These are phyloP conservation scores for Leptographium wingfieldii DNA, from an alignment of 2,329 filamentous ascomycete species.

Conservation along the genomic window DNA sequence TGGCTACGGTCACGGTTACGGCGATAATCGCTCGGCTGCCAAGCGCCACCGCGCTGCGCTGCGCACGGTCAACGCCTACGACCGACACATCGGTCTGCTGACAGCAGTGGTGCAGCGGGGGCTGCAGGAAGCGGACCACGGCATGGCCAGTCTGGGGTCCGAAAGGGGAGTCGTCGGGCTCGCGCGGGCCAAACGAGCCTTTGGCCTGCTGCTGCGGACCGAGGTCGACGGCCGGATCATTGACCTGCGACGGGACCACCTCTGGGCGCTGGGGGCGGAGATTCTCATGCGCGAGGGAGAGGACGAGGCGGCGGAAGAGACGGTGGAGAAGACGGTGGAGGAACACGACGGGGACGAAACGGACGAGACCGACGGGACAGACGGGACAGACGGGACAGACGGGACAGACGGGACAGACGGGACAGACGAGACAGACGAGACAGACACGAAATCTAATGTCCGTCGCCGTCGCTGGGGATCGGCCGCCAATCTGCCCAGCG, in stretches of 20 bases:
- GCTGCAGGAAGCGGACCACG: slow-evolving; percentile 33
- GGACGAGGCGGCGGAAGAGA: slow-evolving; percentile 7
- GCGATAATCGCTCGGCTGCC: background rate
- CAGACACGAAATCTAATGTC: background rate
- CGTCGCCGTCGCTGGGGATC: slow-evolving; percentile 26
- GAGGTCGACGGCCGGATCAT: slow-evolving; percentile 38
- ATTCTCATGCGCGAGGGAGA: slow-evolving; percentile 56
- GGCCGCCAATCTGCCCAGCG: slow-evolving; percentile 30
- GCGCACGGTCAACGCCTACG: slow-evolving; percentile 12
- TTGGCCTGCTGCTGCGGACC: slow-evolving; percentile 56
- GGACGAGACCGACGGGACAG: no score
- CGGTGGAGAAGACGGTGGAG: background rate
- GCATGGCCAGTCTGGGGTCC: background rate
- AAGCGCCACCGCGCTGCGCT: slow-evolving; percentile 22
- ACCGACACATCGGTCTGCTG: slow-evolving; percentile 51
- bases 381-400: no score
- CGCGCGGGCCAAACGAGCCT: slow-evolving; percentile 57
- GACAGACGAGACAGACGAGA: slow-evolving; percentile 6
- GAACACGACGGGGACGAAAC: background rate
- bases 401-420: slow-evolving; percentile 4
- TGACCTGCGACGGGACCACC: slow-evolving; percentile 55
- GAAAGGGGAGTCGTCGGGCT: slow-evolving; percentile 33
- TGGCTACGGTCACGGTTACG: background rate
- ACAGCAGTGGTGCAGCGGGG: slow-evolving; percentile 60
- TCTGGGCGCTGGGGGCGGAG: slow-evolving; percentile 80